Evolutionary conservation across 2,329 filamentous ascomycete species (phyloP), one percentile per base, ranked within the genome.

Genomic region (Penicillium brevicompactum): DNA sequence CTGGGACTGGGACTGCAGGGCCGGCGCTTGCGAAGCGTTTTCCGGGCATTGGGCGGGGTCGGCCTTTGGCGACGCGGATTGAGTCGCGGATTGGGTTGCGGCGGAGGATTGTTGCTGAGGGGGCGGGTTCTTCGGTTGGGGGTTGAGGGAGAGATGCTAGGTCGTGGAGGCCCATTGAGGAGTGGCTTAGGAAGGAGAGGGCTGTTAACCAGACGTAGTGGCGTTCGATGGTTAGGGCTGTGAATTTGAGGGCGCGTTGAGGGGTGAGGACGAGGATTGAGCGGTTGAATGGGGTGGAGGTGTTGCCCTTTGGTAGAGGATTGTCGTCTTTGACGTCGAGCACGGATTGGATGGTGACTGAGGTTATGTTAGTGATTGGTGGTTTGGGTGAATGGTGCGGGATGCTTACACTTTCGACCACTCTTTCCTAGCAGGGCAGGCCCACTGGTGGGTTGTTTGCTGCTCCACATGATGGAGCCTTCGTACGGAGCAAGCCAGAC

Each of bases 401-500:
- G 51, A 40, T 52, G 86, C 92, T 87, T 82, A 96, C 93, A 78
- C 77, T 97, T 99, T 65, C 94, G 87, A 51, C 94, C 94, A 70
- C 89, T 89, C 80, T 97, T 99, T 63, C 94, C 94, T 81, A 97
- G 83, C 73, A 99, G 76, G 31, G 92, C 93, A 66, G 86, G 89
- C 31, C 92, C 92, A 64, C 87, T 91, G 9, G 87, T 91, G 14
- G 94, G 94, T 75, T 99, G 94, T 80, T 96, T 97, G 81, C 89
- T 96, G 74, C 93, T 97, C 94, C 94, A 99, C 74, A 99, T 90
- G 57, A 99, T 93, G 11, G 93, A 89, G 59, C 92, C 84, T 75
- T 99, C 94, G 69, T 99, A 97, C 2, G 94, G 94, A 16, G 93
- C 94, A 60, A 99, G 84, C 94, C 94, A 99, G 2, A 99, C 94